Base-by-base conservation (phyloP, 306 rosid species). In the Cyamopsis tetragonoloba region DNA sequence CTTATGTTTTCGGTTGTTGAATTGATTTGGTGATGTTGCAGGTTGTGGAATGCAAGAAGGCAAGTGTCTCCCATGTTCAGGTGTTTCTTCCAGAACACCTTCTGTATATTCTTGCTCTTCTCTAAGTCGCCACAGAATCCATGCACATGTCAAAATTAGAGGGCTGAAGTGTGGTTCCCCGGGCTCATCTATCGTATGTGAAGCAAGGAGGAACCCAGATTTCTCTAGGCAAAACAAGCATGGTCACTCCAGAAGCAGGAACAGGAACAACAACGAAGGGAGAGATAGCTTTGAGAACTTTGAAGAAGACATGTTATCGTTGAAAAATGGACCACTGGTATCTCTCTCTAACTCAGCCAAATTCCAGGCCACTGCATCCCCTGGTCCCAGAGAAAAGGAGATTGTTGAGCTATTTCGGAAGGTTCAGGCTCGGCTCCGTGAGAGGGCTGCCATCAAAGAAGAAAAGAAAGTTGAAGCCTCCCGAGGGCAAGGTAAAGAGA, bases 311-410 rank as follows among this genome's bases (percentile, higher is more conserved):
- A 20, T 80, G 74, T 67, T 90, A 20, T 86, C 97, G 26, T 68
- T 88, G 1, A 90, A 85, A 74, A 86, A 93, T 70, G 99, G 97
- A 24, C 90, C 95, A 13, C 50, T 81, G 15, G 60, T 68, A 57
- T 86, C 99, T 8, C 80, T 80, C 23, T 82, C 92, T 1, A 75
- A 58, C 75, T 75, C 80, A 47, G 72, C 87, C 8, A 93, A 89
- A 70, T 86, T 74, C 15, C 87, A 86, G 62, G 79, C 95, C 50
- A 86, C 90, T 53, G 81, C 97, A 27, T 67, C 87, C 44, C 99
- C 99, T 17, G 99, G 99, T 39, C 83, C 95, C 4, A 90, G 91
- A 72, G 99, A 93, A 83, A 93, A 83, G 72, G 99, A 93, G 83
- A 93, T 93, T 59, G 96, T 93, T 34, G 99, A 88, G 80, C 87